Base-by-base conservation (phyloP, 2,329 filamentous ascomycete species). In the Fusarium sp. region DNA sequence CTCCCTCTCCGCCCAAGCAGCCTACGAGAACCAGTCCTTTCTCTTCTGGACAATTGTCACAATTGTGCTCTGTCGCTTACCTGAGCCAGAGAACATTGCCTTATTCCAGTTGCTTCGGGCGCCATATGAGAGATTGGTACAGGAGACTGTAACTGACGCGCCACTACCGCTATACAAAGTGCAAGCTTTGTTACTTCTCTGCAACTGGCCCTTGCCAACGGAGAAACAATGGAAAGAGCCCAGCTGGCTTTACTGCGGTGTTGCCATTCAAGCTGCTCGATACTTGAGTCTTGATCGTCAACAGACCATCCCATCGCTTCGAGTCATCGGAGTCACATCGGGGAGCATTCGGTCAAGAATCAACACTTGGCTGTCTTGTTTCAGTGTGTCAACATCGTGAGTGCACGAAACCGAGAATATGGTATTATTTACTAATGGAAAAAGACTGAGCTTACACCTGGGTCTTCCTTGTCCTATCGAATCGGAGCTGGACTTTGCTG, bases 11-110 rank as follows among this genome's bases (percentile, higher is more conserved):
- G 51, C 69, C 1, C 42, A 52, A 28, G 39, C 57, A 4, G 47
- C 54, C 1, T 74, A 70, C 20, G 45, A 47, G 6, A 57, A 44
- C 2, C 64, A 74, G 4, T 60, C 73, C 3, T 61, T 76, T 18
- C 51, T 76, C 5, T 76, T 76, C 63, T 76, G 74, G 74, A 75
- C 74, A 7, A 74, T 76, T 5, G 14, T 75, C 28, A 35, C 69
- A 2, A 65, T 75, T 2, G 56, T 74, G 17, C 35, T 69, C 1
- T 65, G 64, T 1, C 70, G 71, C 6, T 36, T 75, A 1, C 59
- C 74, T 0, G 67, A 62, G 1, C 5, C 33, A 2, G 28, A 67
- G 0, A 45, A 63, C 6, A 18, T 48, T 0, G 56, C 73, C 0
- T 17, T 75, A 0, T 67, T 52, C 3, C 38, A 56, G 12, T 24